Base-by-base conservation (phyloP, 768 basidiomycete species). In the Lepiota subincarnata region DNA sequence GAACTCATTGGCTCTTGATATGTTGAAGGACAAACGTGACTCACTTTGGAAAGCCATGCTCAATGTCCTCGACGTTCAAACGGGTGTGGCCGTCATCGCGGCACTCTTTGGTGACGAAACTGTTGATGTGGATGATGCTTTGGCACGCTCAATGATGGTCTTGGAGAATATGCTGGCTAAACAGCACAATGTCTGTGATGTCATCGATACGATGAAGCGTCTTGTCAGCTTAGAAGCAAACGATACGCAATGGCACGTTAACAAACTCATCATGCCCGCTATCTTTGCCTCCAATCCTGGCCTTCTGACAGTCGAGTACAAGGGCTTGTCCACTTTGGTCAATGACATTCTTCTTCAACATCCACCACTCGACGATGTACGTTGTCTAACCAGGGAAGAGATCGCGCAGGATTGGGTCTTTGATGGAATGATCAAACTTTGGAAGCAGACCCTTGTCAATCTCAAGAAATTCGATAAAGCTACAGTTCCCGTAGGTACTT, bases 161-260 rank as follows among this genome's bases (percentile, higher is more conserved):
- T 67, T 91, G 36, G 72, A 76, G 31, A 51, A 53, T 12, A 90
- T 90, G 86, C 67, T 81, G 41, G 66, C 69, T 55, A 82, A 77
- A 60, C 77, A 0, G 69, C 72, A 49, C 71, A 76, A 24, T 76
- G 79, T 57, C 70, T 7, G 68, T 16, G 84, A 86, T 38, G 82
- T 79, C 0, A 69, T 86, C 46, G 81, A 81, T 31, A 68, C 78
- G 3, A 67, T 80, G 48, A 72, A 70, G 50, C 70, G 73, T 64
- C 64, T 73, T 50, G 66, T 72, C 60, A 58, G 59, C 53, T 59
- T 63, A 45, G 69, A 75, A 38, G 62, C 60, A 13, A 56, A 56
- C 14, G 60, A 62, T 18, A 71, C 71, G 3, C 55, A 65, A 12
- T 85, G 83, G 80, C 71, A 75, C 6, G 45, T 54, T 16, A 59